Percentiles rank a stretch among this genome's conserved stretches.
phyloP scores from a whole-genome alignment of 2,329 filamentous ascomycete species.

The Fonsecaea multimorphosa region DNA sequence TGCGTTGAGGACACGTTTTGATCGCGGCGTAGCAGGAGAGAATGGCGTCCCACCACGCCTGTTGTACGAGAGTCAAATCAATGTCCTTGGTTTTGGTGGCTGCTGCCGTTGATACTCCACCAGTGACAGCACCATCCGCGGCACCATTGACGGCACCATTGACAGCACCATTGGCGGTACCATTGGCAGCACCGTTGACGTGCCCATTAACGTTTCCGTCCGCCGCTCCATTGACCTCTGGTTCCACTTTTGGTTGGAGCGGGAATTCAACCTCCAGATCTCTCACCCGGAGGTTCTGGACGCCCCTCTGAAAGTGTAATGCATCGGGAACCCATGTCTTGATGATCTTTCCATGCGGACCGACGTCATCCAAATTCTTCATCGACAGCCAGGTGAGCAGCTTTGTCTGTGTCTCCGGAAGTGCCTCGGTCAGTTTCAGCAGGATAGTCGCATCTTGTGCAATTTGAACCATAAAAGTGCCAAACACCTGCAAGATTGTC shows the following conservation, averaged over 20 bases:
- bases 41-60: constrained; percentile 60
- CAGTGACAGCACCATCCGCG: constrained; percentile 3
- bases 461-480: constrained; percentile 31
- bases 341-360: constrained; percentile 39
- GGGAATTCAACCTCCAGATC: constrained; percentile 56
- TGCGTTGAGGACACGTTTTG: constrained; percentile 32
- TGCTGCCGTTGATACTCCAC: not conserved
- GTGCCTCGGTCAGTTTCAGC: constrained; percentile 26
- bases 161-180: not conserved
- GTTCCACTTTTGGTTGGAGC: constrained; percentile 44
- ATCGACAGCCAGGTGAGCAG: constrained; percentile 34
- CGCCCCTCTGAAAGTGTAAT: constrained; percentile 56
- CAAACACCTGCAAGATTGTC: constrained; percentile 34
- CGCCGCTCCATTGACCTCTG: not conserved
- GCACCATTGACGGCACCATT: not conserved
- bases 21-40: constrained; percentile 29
- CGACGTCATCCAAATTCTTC: constrained; percentile 36
- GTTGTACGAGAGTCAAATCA: constrained; percentile 53
- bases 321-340: constrained; percentile 55
- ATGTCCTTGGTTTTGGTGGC: constrained; percentile 40
- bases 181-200: constrained; percentile 5
- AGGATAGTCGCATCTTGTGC: constrained; percentile 31
- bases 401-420: constrained; percentile 33
- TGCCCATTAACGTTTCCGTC: not conserved
- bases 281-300: constrained; percentile 56